Evolutionary conservation across 2,329 filamentous ascomycete genomes (phyloP).

Genomic region (Neonectria magnoliae): DNA sequence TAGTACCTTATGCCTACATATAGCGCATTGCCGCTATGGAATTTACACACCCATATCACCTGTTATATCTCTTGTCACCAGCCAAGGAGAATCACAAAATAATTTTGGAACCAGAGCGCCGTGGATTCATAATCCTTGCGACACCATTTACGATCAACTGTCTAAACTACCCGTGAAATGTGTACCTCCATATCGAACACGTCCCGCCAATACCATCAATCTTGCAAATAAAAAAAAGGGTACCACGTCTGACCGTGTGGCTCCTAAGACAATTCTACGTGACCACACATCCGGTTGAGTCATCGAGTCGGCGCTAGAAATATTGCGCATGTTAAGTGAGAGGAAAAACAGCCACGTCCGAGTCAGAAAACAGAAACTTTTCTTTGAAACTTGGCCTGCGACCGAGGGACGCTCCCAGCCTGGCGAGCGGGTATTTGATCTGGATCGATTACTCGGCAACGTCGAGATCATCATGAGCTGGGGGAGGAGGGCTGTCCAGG

Average conservation of each 20-base stretch:
- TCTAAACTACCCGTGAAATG: conserved; percentile 44
- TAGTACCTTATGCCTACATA: not conserved
- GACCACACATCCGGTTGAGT: conserved; percentile 33
- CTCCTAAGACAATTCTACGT: conserved; percentile 36
- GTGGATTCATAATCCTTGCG: conserved; percentile 8
- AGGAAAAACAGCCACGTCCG: conserved; percentile 35
- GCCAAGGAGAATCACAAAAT: not conserved
- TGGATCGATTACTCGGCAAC: conserved; percentile 78
- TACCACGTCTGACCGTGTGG: conserved; percentile 30
- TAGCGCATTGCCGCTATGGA: not conserved
- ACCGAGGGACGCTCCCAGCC: conserved; percentile 21
- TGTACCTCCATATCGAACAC: conserved; percentile 41
- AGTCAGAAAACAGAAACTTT: conserved; percentile 38
- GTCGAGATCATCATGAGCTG: conserved; percentile 93
- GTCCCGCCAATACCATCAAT: conserved; percentile 38
- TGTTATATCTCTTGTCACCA: not conserved
- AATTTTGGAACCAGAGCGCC: conserved; percentile 11
- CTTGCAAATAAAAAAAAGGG: conserved; percentile 30
- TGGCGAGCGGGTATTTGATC: not conserved
- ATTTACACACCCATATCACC: not conserved
- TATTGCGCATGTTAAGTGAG: conserved; percentile 36
- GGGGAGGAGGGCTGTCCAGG: conserved; percentile 81
- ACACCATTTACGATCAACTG: conserved; percentile 38
- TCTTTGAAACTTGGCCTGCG: conserved; percentile 30
- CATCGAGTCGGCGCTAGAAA: conserved; percentile 38